Conservation (phyloP, 2,329 filamentous ascomycete genomes). For the Chaetomium olivaceum region DNA sequence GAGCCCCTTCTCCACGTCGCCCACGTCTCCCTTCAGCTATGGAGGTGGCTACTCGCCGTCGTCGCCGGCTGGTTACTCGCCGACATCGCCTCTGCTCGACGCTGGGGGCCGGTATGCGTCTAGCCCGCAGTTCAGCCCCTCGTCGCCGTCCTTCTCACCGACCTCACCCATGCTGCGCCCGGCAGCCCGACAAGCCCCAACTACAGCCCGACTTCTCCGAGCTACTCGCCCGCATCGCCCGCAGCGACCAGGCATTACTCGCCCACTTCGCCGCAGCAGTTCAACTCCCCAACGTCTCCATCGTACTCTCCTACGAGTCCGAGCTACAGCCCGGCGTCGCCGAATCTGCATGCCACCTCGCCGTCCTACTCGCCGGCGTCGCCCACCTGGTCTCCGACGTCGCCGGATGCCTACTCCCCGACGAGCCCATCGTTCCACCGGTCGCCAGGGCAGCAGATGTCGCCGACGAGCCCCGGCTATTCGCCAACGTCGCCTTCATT, state of each 20-base stretch:
- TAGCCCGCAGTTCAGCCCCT: conserved; percentile 64
- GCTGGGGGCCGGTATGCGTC: conserved; percentile 55
- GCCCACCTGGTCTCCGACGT: conserved; percentile 77
- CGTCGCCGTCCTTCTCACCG: conserved; percentile 64
- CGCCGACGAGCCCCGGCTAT: conserved; percentile 69
- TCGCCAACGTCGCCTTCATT: conserved; percentile 62
- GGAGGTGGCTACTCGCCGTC: conserved; percentile 69
- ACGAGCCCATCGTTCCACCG: conserved; percentile 62
- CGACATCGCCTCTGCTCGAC: conserved; percentile 68
- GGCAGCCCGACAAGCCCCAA: conserved; percentile 58
- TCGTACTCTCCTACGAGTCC: conserved; percentile 71
- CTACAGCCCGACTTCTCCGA: conserved; percentile 67
- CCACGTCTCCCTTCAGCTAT: conserved; percentile 63
- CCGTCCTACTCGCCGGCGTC: conserved; percentile 70
- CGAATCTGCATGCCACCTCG: conserved; percentile 55
- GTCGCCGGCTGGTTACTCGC: conserved; percentile 75
- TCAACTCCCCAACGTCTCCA: conserved; percentile 74
- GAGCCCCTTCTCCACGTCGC: conserved; percentile 74
- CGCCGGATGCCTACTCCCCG: conserved; percentile 63
- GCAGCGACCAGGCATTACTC: conserved; percentile 59
- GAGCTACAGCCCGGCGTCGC: conserved; percentile 70
- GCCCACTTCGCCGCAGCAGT: conserved; percentile 70
- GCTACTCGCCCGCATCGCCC: conserved; percentile 64
- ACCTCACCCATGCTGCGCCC: conserved; percentile 60
- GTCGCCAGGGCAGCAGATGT: conserved; percentile 55